Evolutionary conservation across 768 basidiomycete genomes (phyloP), one percentile per base, ranked within the genome.

Genomic region (Lactarius akahatsu): DNA sequence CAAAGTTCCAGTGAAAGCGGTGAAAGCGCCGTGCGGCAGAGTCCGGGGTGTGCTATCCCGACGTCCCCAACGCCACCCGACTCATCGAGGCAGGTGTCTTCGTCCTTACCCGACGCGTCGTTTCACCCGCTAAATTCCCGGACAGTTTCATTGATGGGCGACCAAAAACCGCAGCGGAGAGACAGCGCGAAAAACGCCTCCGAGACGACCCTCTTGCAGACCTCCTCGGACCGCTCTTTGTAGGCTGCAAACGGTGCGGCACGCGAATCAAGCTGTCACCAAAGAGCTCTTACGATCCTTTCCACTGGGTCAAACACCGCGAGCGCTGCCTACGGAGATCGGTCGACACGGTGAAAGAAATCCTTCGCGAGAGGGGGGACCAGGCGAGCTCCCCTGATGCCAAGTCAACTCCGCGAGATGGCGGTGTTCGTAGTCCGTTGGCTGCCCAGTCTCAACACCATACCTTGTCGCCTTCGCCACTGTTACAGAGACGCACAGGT

Each of bases 241-340:
- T 71, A 20, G 52, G 62, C 52, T 71, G 70, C 57, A 70, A 30
- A 26, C 64, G 68, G 28, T 71, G 70, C n/a, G 69, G 69, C 34
- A 66, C 59, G 15, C 62, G 59, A 34, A 71, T 71, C 59, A 71
- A 71, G 56, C 68, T 71, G 34, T 71, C 70, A 4, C 64, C 68
- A 0, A 71, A 71, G 23, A 69, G 69, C 62, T 61, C 56, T 4
- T 71, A 63, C 34, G 70, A 71, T 57, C 68, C 64, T 4, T 71
- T 71, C 41, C 70, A 71, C 50, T 71, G 70, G 70, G 60, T 61
- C 1, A 69, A 71, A 47, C 70, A 71, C 45, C 70, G 70, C 16
- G 68, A 70, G 13, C 70, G 70, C 16, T 71, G 70, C 43, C 52
- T 71, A 20, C 61, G 67, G n/a, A 68, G 70, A 41, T 60, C 70